Evolutionary conservation across 805 yeast species (phyloP).

Genomic region (Cyberlindnera sargentensis): DNA sequence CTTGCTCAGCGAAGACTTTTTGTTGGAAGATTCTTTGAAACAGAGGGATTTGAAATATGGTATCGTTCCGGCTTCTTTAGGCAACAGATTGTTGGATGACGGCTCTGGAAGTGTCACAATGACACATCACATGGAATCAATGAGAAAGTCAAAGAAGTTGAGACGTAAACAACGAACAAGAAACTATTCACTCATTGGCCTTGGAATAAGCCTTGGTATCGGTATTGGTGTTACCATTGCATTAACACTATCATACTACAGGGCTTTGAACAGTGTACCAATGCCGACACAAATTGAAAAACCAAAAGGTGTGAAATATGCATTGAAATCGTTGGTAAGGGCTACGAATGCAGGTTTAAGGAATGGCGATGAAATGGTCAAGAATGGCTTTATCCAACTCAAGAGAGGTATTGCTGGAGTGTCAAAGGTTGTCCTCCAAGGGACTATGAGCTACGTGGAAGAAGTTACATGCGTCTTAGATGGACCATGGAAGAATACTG

Average conservation of each 20-base stretch:
- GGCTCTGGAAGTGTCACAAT: conserved; percentile 6
- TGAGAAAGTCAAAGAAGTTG: conserved; percentile 13
- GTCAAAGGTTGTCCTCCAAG: conserved; percentile 9
- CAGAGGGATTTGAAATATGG: background rate
- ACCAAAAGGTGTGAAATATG: background rate
- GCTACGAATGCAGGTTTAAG: background rate
- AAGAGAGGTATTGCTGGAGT: conserved; percentile 5
- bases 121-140: conserved; percentile 9
- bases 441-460: conserved; percentile 1
- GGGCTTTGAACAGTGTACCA: background rate
- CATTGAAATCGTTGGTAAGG: background rate
- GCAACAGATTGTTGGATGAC: no score
- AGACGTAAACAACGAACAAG: conserved; percentile 4
- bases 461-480: conserved; percentile 6
- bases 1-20: conserved; percentile 14
- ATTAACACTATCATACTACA: conserved; percentile 6
- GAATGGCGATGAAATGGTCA: conserved; percentile 1
- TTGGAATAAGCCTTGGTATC: conserved; percentile 18
- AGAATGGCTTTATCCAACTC: conserved; percentile 1
- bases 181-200: conserved; percentile 9
- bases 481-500: background rate
- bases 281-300: conserved; percentile 1
- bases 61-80: no score
- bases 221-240: conserved; percentile 23
- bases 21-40: conserved; percentile 5